Percentiles rank a stretch among this genome's conserved stretches.
Conservation (phyloP, 306 rosid genomes). For the Aeschynomene evenia region DNA sequence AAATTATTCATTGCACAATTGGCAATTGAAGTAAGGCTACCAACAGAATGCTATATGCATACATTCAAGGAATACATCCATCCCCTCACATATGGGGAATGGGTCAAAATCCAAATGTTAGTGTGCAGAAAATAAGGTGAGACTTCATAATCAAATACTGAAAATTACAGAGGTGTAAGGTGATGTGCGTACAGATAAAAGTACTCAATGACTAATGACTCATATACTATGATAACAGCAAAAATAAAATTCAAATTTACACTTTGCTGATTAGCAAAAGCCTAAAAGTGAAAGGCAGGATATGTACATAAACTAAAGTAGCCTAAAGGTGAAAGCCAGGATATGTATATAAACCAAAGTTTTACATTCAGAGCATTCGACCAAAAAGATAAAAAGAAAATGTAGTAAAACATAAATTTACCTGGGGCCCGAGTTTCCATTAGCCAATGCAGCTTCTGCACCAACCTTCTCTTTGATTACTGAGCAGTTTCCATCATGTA, state of each 20-base stretch:
- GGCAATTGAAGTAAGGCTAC: slow-evolving; percentile 7
- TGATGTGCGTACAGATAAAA: background rate
- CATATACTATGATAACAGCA: background rate
- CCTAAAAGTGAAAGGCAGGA: background rate
- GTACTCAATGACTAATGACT: background rate
- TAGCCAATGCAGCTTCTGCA: slow-evolving; percentile 41
- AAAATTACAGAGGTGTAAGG: background rate
- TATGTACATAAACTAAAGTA: background rate
- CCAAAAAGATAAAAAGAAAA: slow-evolving; percentile 3
- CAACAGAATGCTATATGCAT: background rate
- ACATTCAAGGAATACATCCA: background rate
- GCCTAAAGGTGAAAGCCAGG: background rate
- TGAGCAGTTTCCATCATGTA: slow-evolving; percentile 38
- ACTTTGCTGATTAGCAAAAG: background rate
- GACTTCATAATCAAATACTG: background rate
- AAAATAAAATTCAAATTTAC: background rate
- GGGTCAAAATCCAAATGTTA: background rate
- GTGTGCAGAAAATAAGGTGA: background rate
- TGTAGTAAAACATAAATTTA: slow-evolving; percentile 29
- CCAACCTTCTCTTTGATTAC: slow-evolving; percentile 38
- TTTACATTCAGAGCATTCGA: background rate
- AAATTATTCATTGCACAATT: slow-evolving; percentile 12
- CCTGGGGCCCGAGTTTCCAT: slow-evolving; percentile 53
- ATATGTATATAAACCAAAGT: background rate
- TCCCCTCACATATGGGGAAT: background rate